Base-by-base conservation (phyloP, 768 basidiomycete genomes). In the Amanita subjunquillea region DNA sequence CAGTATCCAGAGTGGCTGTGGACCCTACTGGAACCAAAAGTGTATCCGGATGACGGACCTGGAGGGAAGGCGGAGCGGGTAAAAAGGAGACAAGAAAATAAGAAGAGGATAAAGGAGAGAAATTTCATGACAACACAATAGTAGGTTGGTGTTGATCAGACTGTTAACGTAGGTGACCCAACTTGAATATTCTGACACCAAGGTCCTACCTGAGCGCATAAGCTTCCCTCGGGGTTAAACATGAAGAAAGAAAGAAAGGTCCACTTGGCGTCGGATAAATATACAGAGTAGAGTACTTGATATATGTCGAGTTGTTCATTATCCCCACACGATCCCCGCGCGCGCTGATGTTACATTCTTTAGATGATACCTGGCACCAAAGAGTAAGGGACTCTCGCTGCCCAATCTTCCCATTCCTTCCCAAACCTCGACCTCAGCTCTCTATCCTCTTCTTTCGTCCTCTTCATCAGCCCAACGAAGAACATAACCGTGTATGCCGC, bases 1-100 rank as follows among this genome's bases (percentile, higher is more conserved):
- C 81, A 83, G 58, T 95, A 96, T 64, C 93, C 93, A 3, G 65
- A 78, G 6, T 96, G 93, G 93, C 65, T 96, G 38, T 96, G 93
- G 93, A 82, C 75, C 12, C 62, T 91, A 37, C 68, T 89, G 17
- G 66, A 81, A 55, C 76, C 82, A 4, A 78, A 77, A 60, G 73
- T 74, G 39, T 70, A 76, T 51, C 75, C 75, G 15, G 84, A 88
- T 51, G 86, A 89, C 55, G 85, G 85, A 1, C 85, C 82, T 1
- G 87, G 86, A 17, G 85, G 88, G 20, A 76, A 77, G 63, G 79
- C 72, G n/a, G 76, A 78, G 56, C 73, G 80, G 46, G 68, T 73
- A 51, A 68, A 69, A 53, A 69, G 86, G 65, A 70, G 87, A 61
- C 69, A 69, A 60, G 76, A 75, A 55, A 87, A 85, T 50, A 74